Conservation (phyloP, 2,329 filamentous ascomycete species). For the Harringtonia lauricola region DNA sequence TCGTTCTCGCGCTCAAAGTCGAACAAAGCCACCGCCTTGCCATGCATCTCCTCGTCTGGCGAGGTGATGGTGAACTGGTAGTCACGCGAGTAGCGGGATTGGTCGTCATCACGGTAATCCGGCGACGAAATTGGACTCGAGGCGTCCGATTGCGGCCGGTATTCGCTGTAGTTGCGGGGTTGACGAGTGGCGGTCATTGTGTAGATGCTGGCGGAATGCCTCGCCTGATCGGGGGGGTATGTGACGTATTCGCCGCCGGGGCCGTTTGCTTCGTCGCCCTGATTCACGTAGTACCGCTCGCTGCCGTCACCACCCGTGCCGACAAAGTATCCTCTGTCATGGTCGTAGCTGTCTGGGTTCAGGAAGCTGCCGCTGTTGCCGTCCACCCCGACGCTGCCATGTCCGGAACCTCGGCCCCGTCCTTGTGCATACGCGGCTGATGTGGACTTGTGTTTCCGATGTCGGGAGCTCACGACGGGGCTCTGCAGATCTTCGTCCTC, state of each 20-base stretch:
- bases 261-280: constrained; percentile 63
- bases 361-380: constrained; percentile 29
- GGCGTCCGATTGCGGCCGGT: constrained; percentile 44
- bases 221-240: constrained; percentile 55
- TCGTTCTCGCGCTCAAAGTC: constrained; percentile 94
- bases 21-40: constrained; percentile 89
- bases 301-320: constrained; percentile 58
- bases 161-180: constrained; percentile 33
- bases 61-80: constrained; percentile 94
- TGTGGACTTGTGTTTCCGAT: constrained; percentile 74
- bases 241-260: constrained; percentile 73
- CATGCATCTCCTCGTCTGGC: constrained; percentile 95
- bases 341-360: constrained; percentile 39
- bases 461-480: constrained; percentile 73
- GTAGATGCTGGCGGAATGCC: constrained; percentile 42
- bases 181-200: constrained; percentile 34
- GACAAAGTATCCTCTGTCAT: constrained; percentile 55
- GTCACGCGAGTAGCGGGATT: constrained; percentile 77
- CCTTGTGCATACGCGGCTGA: constrained; percentile 35
- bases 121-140: constrained; percentile 50
- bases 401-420: constrained; percentile 31
- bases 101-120: constrained; percentile 48
- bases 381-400: background rate
- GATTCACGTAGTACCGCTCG: constrained; percentile 64
- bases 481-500: constrained; percentile 93